phyloP scores from a whole-genome alignment of 2,329 filamentous ascomycete genomes.

The Trichoderma koningii region DNA sequence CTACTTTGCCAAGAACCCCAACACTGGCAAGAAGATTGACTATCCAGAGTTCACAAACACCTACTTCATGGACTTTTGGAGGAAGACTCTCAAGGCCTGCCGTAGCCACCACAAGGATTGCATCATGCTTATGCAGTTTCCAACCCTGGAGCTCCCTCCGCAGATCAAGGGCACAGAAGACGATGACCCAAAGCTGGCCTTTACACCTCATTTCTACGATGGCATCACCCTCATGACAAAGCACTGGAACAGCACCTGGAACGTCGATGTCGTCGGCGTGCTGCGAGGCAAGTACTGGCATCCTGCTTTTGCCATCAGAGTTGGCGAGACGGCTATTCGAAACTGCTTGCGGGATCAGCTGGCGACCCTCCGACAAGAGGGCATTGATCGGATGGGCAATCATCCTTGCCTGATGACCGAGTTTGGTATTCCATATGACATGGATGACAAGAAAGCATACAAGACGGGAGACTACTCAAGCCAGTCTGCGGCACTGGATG shows the following conservation, averaged over 20 bases:
- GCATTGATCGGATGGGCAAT: conserved; percentile 81
- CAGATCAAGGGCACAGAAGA: conserved; percentile 82
- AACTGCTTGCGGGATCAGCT: conserved; percentile 92
- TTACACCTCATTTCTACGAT: conserved; percentile 95
- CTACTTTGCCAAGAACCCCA: conserved; percentile 82
- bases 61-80: conserved; percentile 86
- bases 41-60: conserved; percentile 87
- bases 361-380: conserved; percentile 79
- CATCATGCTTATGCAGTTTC: conserved; percentile 88
- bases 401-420: conserved; percentile 91
- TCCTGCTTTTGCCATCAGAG: conserved; percentile 87
- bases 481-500: conserved; percentile 89
- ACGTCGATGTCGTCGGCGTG: conserved; percentile 92
- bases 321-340: conserved; percentile 90
- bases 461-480: conserved; percentile 93
- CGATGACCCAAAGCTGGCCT: conserved; percentile 87
- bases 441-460: conserved; percentile 96
- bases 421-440: conserved; percentile 97
- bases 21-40: conserved; percentile 71
- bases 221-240: conserved; percentile 96
- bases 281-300: conserved; percentile 84
- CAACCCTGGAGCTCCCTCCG: conserved; percentile 89
- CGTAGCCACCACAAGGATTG: conserved; percentile 74
- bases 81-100: conserved; percentile 73
- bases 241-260: conserved; percentile 98